phyloP scores from a whole-genome alignment of 306 rosid species.

The Vachellia pachyceras region DNA sequence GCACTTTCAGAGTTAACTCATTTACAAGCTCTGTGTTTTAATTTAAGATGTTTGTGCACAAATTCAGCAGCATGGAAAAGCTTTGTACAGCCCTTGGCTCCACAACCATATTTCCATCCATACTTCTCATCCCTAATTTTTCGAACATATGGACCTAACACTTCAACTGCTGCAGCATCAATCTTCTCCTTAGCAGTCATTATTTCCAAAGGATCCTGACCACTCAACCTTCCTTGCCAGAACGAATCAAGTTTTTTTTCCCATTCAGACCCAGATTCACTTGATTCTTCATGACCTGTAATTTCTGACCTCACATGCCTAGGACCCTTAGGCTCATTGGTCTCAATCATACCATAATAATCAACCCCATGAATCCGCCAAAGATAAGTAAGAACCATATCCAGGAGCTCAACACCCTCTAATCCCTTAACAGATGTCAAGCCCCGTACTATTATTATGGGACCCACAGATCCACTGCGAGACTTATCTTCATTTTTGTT shows the following conservation, averaged over 20 bases:
- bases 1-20: constrained; percentile 81
- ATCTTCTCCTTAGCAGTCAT: constrained; percentile 97
- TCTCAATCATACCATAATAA: constrained; percentile 93
- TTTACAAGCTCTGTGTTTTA: constrained; percentile 85
- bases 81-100: constrained; percentile 99
- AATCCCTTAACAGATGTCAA: constrained; percentile 90
- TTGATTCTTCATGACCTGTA: constrained; percentile 46
- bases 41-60: constrained; percentile 92
- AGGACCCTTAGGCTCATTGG: constrained; percentile 82
- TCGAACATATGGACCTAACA: constrained; percentile 82
- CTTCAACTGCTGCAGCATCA: constrained; percentile 87
- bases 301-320: constrained; percentile 85
- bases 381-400: constrained; percentile 85
- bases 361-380: constrained; percentile 96
- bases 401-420: constrained; percentile 91
- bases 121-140: constrained; percentile 98
- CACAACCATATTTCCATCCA: constrained; percentile 99
- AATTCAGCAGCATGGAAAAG: constrained; percentile 96
- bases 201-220: constrained; percentile 93
- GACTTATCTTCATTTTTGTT: constrained; percentile 66
- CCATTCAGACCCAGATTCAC: constrained; percentile 79
- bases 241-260: constrained; percentile 78
- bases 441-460: constrained; percentile 80
- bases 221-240: constrained; percentile 86
- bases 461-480: constrained; percentile 74